phyloP scores from a whole-genome alignment of 257 asterid species.

The Paraleonurus japonicus region DNA sequence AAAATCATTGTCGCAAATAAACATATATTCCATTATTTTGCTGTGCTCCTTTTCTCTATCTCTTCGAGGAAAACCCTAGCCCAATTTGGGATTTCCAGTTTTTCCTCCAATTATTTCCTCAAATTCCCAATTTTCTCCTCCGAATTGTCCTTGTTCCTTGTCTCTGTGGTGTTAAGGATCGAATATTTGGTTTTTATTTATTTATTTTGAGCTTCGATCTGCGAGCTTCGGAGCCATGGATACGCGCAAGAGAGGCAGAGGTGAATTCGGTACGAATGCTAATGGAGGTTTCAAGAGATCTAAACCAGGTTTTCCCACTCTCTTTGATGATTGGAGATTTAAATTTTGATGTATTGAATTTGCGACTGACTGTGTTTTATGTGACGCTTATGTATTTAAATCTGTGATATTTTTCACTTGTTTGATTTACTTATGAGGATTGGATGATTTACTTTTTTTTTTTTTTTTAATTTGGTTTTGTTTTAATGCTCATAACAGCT shows the following conservation, averaged over 20 bases:
- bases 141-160: not conserved
- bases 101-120: not conserved
- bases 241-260: constrained; percentile 34
- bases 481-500: not conserved
- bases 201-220: constrained; percentile 8
- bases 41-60: not conserved
- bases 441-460: not conserved
- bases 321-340: not conserved
- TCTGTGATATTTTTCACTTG: not conserved
- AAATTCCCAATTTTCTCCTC: not conserved
- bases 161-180: not conserved
- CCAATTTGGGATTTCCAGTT: not conserved
- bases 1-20: not conserved
- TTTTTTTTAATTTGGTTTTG: too few relatives aligned
- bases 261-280: constrained; percentile 22
- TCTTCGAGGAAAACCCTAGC: constrained; percentile 27
- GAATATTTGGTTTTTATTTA: not conserved
- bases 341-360: not conserved
- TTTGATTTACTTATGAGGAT: not conserved
- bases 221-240: constrained; percentile 30
- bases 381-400: not conserved
- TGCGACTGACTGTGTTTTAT: constrained; percentile 1
- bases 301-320: constrained; percentile 26
- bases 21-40: not conserved
- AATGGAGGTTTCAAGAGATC: constrained; percentile 31